Evolutionary conservation across 331 rosid species (phyloP).

Genomic region (Rosa hybrid): DNA sequence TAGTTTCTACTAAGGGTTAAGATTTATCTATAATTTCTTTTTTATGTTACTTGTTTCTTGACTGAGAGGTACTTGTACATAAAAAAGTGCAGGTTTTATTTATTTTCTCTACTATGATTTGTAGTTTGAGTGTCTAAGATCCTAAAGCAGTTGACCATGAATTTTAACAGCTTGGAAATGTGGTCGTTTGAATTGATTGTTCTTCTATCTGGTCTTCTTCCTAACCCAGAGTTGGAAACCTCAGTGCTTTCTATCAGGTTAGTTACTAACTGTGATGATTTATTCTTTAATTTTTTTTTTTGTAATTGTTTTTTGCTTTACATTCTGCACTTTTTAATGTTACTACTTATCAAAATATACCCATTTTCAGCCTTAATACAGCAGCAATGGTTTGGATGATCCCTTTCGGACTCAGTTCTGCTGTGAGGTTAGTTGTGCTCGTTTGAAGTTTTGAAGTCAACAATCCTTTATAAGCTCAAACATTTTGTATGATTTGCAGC

Average conservation of each 20-base stretch:
- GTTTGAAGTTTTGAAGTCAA: not conserved
- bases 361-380: constrained; percentile 56
- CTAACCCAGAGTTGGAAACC: constrained; percentile 65
- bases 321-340: not conserved
- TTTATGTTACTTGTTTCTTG: not conserved
- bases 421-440: constrained; percentile 56
- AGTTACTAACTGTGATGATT: constrained; percentile 10
- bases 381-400: constrained; percentile 66
- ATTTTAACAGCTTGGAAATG: constrained; percentile 62
- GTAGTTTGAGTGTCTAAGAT: not conserved
- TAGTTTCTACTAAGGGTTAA: not conserved
- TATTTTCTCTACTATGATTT: not conserved
- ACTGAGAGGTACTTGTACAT: not conserved
- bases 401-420: constrained; percentile 66
- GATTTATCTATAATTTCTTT: not conserved
- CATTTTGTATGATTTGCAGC: constrained; percentile 35
- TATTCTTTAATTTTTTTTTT: not conserved
- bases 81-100: not conserved
- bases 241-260: constrained; percentile 78
- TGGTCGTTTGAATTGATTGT: constrained; percentile 83
- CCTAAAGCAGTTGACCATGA: constrained; percentile 9
- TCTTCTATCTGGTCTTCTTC: constrained; percentile 72
- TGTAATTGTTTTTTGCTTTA: not conserved
- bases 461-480: not conserved
- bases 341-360: not conserved